Evolutionary conservation across 2,329 filamentous ascomycete genomes (phyloP), one percentile per base, ranked within the genome.

Genomic region (Ceratocystis albifundus): DNA sequence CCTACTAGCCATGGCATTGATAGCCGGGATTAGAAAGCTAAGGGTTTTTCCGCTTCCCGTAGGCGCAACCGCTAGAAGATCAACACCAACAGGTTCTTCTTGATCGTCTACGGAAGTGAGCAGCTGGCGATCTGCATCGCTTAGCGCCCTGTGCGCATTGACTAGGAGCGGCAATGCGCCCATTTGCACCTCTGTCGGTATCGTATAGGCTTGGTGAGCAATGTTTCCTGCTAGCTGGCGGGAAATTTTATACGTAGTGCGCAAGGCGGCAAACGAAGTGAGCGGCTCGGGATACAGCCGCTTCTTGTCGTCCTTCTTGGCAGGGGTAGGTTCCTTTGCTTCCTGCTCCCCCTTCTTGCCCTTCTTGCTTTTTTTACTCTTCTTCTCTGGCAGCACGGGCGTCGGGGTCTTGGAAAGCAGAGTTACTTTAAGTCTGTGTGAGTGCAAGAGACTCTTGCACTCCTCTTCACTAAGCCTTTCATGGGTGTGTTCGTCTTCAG

Each of bases 21-120:
- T 85, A 2, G 91, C 82, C 0, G 93, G 92, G 53, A 99, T 88
- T 71, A 97, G 76, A 72, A 96, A 99, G 20, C 91, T 90, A 69
- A 99, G 79, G 0, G 94, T 99, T 79, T 99, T 99, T 57, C 94
- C 94, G 74, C 93, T 97, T 28, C 94, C 94, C 0, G 94, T 99
- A 0, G 94, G 94, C 2, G 94, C 94, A 55, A 97, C 86, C 0
- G 90, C 89, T 69, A 99, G 76, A 48, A 99, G 84, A 77, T 99
- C 87, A 3, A 63, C 53, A 1, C 36, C 28, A 22, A n/a, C n/a
- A 32, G 28, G 22, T 7, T 36, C 20, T 12, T 74, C 75, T 62
- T 71, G 69, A 5, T 70, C 69, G 32, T 73, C 69, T 15, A 72
- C 65, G 2, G 65, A 71, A 17, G 36, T 36, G n/a, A 67, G 41